Evolutionary conservation across 441 rosid genomes (phyloP).

Genomic region (Mallotus repandus): DNA sequence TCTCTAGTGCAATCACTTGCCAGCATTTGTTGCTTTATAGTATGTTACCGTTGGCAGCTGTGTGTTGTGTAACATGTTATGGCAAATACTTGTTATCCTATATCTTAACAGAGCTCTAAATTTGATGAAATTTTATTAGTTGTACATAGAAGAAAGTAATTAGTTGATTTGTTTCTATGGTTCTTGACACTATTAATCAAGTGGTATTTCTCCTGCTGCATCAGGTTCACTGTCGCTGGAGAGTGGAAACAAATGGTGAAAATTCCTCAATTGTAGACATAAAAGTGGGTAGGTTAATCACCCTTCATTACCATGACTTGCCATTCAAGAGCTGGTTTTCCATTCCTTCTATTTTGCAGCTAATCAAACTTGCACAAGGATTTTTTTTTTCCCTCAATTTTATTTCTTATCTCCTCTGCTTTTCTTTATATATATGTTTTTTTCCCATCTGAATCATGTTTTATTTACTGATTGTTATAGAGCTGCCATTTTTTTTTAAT

Average conservation of each 20-base stretch:
- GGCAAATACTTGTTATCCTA: not conserved
- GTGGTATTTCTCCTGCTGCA: conserved; percentile 25
- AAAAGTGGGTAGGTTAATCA: conserved; percentile 73
- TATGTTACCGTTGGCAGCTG: not conserved
- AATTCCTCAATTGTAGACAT: conserved; percentile 58
- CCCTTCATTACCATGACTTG: no score
- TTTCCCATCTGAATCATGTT: not conserved
- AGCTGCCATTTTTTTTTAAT: no score
- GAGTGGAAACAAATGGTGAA: conserved; percentile 61
- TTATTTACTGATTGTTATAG: no score
- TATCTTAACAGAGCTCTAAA: not conserved
- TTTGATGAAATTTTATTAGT: not conserved
- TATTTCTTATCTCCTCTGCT: not conserved
- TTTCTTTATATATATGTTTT: not conserved
- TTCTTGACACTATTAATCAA: no score
- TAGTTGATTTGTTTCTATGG: not conserved
- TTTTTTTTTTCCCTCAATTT: no score
- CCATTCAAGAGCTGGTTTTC: not conserved
- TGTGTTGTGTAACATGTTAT: not conserved
- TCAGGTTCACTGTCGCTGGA: conserved; percentile 94
- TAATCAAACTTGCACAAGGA: not conserved
- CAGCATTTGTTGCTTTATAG: not conserved
- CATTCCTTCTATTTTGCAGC: not conserved
- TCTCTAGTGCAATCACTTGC: no score
- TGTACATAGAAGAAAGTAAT: not conserved